These are phyloP conservation scores for Cercospora zeina DNA, from an alignment of 2,329 filamentous ascomycete species.

Conservation along the genomic window DNA sequence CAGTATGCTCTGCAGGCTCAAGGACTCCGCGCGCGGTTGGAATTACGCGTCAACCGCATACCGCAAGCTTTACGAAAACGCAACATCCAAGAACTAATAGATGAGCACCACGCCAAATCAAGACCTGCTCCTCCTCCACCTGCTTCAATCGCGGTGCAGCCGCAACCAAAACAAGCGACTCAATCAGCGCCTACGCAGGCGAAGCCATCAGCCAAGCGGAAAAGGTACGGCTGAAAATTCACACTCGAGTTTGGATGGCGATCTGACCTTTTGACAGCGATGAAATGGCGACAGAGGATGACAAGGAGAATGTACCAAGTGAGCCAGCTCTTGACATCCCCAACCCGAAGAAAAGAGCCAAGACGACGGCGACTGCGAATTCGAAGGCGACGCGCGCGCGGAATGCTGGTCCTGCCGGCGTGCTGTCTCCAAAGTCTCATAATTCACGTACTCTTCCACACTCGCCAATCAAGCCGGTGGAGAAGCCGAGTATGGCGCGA, in stretches of 20 bases:
- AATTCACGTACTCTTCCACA: slow-evolving; percentile 71
- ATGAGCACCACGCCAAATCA: slow-evolving; percentile 49
- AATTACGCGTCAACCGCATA: slow-evolving; percentile 91
- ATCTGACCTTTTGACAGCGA: slow-evolving; percentile 51
- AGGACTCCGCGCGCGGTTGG: slow-evolving; percentile 79
- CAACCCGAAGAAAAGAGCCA: slow-evolving; percentile 67
- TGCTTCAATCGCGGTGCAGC: slow-evolving; percentile 23
- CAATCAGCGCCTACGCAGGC: slow-evolving; percentile 18
- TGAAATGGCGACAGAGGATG: slow-evolving; percentile 59
- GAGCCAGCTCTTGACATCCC: slow-evolving; percentile 47
- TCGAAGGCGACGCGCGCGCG: slow-evolving; percentile 39
- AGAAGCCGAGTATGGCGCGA: slow-evolving; percentile 51
- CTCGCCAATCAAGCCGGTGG: slow-evolving; percentile 50
- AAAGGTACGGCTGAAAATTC: slow-evolving; percentile 22
- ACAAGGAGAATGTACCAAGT: slow-evolving; percentile 75
- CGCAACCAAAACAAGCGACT: slow-evolving; percentile 17
- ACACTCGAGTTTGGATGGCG: background rate
- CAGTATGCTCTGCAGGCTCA: slow-evolving; percentile 88
- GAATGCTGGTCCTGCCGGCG: slow-evolving; percentile 49
- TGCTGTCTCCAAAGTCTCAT: slow-evolving; percentile 79
- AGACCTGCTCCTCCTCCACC: slow-evolving; percentile 32
- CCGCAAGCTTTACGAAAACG: slow-evolving; percentile 74
- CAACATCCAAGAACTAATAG: slow-evolving; percentile 78
- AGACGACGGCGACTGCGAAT: slow-evolving; percentile 37
- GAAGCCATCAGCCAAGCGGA: slow-evolving; percentile 27